Evolutionary conservation across 768 basidiomycete genomes (phyloP).

Genomic region (Pleurotus tuber-regium): DNA sequence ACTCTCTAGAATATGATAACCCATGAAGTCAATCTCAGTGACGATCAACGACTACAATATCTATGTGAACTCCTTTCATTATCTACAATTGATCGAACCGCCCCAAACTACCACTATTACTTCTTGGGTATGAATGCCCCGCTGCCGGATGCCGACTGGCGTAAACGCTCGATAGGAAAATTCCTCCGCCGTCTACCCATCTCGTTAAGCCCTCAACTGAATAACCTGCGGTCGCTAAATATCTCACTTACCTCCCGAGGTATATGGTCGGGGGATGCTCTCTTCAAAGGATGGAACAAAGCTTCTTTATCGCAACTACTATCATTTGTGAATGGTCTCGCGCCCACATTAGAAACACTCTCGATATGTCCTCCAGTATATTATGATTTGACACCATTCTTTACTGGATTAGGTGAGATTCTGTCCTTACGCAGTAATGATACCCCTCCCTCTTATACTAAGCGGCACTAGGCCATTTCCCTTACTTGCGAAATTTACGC

Average conservation of each 20-base stretch:
- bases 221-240: neutral
- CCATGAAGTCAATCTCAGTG: neutral
- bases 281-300: neutral
- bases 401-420: neutral
- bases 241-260: neutral
- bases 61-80: neutral
- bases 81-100: neutral
- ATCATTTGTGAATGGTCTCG: neutral
- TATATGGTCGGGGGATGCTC: neutral
- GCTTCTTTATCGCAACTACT: neutral
- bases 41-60: neutral
- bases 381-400: neutral
- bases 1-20: neutral
- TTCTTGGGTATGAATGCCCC: neutral
- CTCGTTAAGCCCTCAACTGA: neutral
- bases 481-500: neutral
- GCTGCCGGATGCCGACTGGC: neutral
- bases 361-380: slow-evolving; percentile 1
- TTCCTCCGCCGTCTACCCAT: neutral
- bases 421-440: neutral
- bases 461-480: slow-evolving; percentile 3
- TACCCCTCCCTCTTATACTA: neutral
- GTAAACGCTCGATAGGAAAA: neutral
- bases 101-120: neutral
- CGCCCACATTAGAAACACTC: neutral